A percentile compares a stretch with the other conserved stretches of the same genome.
These are phyloP conservation scores for Anisodus acutangulus DNA, from an alignment of 257 asterid species.

Conservation along the genomic window DNA sequence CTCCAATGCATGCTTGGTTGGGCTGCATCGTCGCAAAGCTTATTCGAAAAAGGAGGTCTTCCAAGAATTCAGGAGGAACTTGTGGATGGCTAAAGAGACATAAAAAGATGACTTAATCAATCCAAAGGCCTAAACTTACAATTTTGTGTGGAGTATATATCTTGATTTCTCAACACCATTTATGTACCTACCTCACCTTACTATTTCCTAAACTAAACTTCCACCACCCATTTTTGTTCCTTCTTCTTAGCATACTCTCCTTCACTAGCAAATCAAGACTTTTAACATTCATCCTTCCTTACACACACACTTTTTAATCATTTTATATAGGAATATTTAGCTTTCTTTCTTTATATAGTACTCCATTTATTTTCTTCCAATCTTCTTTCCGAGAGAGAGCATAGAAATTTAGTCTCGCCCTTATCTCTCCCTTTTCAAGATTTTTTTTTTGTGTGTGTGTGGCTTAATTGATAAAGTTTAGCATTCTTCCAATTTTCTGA, in stretches of 20 bases:
- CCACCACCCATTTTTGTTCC: constrained; percentile 35
- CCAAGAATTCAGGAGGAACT: constrained; percentile 42
- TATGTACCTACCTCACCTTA: not conserved
- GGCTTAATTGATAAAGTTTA: not conserved
- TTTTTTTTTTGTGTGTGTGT: not conserved
- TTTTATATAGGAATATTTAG: not conserved
- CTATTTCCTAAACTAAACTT: constrained; percentile 27
- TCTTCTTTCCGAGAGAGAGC: constrained; percentile 1
- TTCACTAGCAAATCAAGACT: constrained; percentile 5
- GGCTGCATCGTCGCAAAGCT: not conserved
- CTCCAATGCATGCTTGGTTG: not conserved
- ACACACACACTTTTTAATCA: not conserved
- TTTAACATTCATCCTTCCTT: not conserved
- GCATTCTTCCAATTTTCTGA: not conserved
- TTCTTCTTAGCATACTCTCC: constrained; percentile 23
- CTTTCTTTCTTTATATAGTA: not conserved
- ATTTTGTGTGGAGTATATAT: not conserved
- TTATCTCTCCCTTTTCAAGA: constrained; percentile 35
- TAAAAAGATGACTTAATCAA: not conserved
- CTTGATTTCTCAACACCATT: not conserved
- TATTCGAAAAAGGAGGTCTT: not conserved
- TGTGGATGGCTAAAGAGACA: constrained; percentile 38
- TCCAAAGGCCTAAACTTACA: not conserved
- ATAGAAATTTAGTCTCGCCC: constrained; percentile 32
- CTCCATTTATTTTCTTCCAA: not conserved